Conservation (phyloP, 306 rosid species). For the Rosa rugosa region DNA sequence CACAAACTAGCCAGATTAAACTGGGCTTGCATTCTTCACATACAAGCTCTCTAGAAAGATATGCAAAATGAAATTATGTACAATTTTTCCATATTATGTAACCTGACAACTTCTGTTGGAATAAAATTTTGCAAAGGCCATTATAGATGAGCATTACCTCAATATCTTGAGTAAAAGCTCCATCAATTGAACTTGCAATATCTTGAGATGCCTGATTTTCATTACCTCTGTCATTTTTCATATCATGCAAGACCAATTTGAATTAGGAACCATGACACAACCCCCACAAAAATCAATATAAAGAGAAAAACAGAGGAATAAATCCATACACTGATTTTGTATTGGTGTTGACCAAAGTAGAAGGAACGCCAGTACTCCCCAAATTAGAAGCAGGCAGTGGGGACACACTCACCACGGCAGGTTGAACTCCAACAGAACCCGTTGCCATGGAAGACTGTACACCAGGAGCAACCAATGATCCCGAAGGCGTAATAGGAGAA, state of each 20-base stretch:
- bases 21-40: not conserved
- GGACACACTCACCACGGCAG: slow-evolving; percentile 39
- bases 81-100: slow-evolving; percentile 4
- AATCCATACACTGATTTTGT: slow-evolving; percentile 50
- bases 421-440: slow-evolving; percentile 47
- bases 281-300: slow-evolving; percentile 14
- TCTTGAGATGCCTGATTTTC: slow-evolving; percentile 66
- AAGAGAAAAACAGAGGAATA: slow-evolving; percentile 21
- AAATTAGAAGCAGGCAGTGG: slow-evolving; percentile 44
- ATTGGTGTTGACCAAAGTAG: slow-evolving; percentile 45
- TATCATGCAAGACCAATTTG: slow-evolving; percentile 17
- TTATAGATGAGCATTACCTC: slow-evolving; percentile 53
- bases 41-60: not conserved
- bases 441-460: slow-evolving; percentile 42
- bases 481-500: slow-evolving; percentile 48
- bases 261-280: slow-evolving; percentile 20
- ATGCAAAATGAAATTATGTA: not conserved
- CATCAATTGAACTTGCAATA: slow-evolving; percentile 43
- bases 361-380: slow-evolving; percentile 55
- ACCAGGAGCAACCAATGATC: slow-evolving; percentile 42
- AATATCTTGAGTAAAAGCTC: slow-evolving; percentile 60
- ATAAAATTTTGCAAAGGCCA: not conserved
- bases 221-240: slow-evolving; percentile 34
- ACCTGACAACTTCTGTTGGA: not conserved
- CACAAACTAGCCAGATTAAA: not conserved